These are phyloP conservation scores for Evernia prunastri DNA, from an alignment of 495 filamentous ascomycete species.

Conservation along the genomic window DNA sequence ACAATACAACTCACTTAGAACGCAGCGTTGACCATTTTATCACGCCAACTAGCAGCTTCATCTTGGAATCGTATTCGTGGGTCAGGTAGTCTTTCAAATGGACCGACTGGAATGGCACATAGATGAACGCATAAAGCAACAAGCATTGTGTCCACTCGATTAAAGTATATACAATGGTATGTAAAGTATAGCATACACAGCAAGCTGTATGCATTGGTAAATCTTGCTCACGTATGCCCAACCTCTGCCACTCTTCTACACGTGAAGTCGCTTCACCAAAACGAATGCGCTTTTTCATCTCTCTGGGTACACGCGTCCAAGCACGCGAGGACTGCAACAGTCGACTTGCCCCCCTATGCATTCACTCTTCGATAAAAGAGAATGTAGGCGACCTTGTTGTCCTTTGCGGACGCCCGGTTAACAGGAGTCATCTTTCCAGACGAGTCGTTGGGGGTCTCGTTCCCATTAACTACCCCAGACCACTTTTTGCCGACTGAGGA, in stretches of 20 bases:
- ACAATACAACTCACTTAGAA: neutral
- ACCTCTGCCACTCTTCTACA: conserved; percentile 4
- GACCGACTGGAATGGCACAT: neutral
- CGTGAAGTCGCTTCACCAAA: conserved; percentile 4
- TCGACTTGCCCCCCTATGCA: neutral
- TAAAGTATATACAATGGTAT: conserved; percentile 14
- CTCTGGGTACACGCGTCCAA: conserved; percentile 8
- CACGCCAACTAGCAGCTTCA: neutral
- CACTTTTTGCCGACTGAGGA: conserved; percentile 49
- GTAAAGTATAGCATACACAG: conserved; percentile 8
- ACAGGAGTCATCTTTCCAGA: conserved; percentile 56
- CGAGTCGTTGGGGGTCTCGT: conserved; percentile 44
- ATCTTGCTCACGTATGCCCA: conserved; percentile 5
- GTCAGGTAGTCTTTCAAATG: neutral
- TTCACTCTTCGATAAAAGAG: conserved; percentile 82
- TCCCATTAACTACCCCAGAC: conserved; percentile 57
- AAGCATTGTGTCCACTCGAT: conserved; percentile 6
- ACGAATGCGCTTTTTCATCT: conserved; percentile 14
- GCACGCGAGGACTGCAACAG: conserved; percentile 4
- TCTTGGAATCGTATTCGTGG: neutral
- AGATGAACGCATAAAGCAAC: neutral
- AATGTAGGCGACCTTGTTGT: conserved; percentile 95
- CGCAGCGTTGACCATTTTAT: neutral
- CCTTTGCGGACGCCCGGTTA: conserved; percentile 66
- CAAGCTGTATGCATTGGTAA: conserved; percentile 6